Conservation (phyloP, 305 asterid genomes). For the Fraxinus greggii region DNA sequence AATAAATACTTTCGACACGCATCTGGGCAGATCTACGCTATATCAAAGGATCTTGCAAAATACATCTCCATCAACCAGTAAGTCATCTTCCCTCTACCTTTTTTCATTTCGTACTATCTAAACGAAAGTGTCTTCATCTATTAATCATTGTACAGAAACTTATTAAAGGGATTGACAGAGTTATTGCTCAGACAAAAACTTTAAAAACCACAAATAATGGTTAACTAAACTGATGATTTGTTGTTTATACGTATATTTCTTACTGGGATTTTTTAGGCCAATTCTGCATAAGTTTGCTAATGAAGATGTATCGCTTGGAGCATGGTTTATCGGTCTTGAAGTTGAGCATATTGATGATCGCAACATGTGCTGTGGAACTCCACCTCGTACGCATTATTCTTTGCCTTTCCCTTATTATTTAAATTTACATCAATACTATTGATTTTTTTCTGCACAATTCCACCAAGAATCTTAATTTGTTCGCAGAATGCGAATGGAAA, state of each 20-base stretch:
- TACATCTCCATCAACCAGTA: conserved; percentile 44
- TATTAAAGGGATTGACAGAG: background rate
- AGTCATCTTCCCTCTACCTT: background rate
- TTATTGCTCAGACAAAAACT: background rate
- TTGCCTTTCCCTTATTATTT: background rate
- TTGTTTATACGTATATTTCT: background rate
- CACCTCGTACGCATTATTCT: conserved; percentile 27
- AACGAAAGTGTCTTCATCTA: background rate
- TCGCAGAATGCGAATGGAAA: conserved; percentile 53
- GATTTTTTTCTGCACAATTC: background rate
- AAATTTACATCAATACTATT: background rate
- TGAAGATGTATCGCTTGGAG: conserved; percentile 50
- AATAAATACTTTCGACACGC: conserved; percentile 21
- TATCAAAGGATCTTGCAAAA: conserved; percentile 42
- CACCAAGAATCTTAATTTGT: background rate
- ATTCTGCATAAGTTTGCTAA: conserved; percentile 46
- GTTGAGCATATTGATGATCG: conserved; percentile 45
- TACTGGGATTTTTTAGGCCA: conserved; percentile 26
- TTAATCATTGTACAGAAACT: background rate
- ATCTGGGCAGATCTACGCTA: conserved; percentile 47
- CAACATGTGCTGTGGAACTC: conserved; percentile 46
- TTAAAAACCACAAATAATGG: background rate
- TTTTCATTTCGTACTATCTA: background rate
- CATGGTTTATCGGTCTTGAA: conserved; percentile 48
- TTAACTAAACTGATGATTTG: background rate